A percentile compares a stretch with the other conserved stretches of the same genome.
phyloP scores from a whole-genome alignment of 768 basidiomycete genomes.

The Hypholoma sublateritium region DNA sequence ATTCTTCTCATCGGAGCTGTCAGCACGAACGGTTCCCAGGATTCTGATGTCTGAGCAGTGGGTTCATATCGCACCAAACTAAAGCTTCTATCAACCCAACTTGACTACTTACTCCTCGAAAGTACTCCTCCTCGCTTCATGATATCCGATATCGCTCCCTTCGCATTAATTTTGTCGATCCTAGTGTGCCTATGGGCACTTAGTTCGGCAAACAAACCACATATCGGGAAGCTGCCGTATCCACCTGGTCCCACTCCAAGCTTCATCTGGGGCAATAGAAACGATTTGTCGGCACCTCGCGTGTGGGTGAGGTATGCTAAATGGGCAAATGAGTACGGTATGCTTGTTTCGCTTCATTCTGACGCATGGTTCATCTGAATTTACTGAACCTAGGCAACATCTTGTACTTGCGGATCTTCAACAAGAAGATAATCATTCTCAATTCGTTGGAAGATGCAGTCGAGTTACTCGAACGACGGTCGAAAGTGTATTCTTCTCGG shows the following conservation, averaged over 20 bases:
- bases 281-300: neutral
- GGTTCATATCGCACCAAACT: too few species aligned
- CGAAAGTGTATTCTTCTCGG: constrained; percentile 1
- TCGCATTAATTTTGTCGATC: neutral
- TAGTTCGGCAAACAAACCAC: neutral
- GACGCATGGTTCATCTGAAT: neutral
- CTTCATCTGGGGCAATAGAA: neutral
- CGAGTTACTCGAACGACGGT: neutral
- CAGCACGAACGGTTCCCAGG: too few species aligned
- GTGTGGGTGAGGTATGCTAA: neutral
- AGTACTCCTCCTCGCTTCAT: too few species aligned
- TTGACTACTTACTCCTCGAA: too few species aligned
- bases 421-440: constrained; percentile 2
- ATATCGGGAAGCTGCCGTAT: neutral
- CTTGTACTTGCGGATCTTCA: neutral
- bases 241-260: neutral
- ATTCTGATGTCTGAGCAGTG: too few species aligned
- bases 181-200: neutral
- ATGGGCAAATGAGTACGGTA: neutral
- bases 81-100: too few species aligned
- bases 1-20: too few species aligned
- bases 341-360: neutral
- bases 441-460: constrained; percentile 3
- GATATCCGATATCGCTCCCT: neutral
- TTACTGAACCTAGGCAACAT: neutral